phyloP scores from a whole-genome alignment of 2,329 filamentous ascomycete species.

The Beauveria caledonica region DNA sequence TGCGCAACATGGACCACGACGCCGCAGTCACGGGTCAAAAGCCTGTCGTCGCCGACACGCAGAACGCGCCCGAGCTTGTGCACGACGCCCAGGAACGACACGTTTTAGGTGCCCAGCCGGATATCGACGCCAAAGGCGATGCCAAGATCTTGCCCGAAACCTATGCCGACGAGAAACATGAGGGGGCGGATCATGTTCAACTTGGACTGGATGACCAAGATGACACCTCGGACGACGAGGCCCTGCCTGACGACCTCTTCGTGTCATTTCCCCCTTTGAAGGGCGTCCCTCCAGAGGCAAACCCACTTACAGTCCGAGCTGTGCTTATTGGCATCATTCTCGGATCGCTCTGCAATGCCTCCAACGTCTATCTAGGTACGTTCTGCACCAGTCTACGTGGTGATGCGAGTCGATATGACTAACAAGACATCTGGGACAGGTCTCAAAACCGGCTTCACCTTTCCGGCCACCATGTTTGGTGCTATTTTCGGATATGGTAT shows the following conservation, averaged over 20 bases:
- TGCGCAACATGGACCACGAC: conserved; percentile 1
- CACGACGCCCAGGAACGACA: background rate
- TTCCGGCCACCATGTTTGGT: conserved; percentile 39
- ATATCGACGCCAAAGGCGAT: conserved; percentile 11
- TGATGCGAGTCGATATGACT: background rate
- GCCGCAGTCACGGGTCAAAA: background rate
- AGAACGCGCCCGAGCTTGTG: background rate
- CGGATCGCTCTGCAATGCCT: conserved; percentile 52
- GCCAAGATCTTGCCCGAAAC: background rate
- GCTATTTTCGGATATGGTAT: conserved; percentile 54
- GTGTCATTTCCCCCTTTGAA: conserved; percentile 33
- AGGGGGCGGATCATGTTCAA: background rate
- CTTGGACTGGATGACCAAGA: conserved; percentile 18
- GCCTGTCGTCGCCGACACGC: background rate
- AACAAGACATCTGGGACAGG: conserved; percentile 21
- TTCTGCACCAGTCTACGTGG: background rate
- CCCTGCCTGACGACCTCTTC: conserved; percentile 21
- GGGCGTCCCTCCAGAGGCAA: conserved; percentile 33
- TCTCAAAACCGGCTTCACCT: conserved; percentile 44
- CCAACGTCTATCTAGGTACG: conserved; percentile 52
- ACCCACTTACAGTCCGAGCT: conserved; percentile 47
- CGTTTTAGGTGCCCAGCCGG: conserved; percentile 10
- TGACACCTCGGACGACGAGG: conserved; percentile 20
- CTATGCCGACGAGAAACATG: background rate
- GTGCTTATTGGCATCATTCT: conserved; percentile 46